Percentiles rank a stretch among this genome's conserved stretches.
Conservation (phyloP, 306 rosid species). For the Comarum palustre region DNA sequence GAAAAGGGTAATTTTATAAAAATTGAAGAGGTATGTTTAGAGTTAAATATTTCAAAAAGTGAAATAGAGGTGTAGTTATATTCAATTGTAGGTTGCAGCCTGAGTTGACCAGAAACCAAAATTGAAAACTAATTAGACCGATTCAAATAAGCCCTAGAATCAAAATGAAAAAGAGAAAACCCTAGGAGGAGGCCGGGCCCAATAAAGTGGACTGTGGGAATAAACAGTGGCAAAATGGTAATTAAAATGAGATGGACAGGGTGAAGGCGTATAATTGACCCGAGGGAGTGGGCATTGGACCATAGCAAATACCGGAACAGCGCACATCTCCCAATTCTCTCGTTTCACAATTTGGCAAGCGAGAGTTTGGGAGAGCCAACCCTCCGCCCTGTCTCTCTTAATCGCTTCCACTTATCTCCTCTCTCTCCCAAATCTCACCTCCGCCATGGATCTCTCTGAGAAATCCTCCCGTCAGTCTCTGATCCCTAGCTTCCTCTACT, state of each 20-base stretch:
- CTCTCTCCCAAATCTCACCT: not conserved
- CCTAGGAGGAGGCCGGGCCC: not conserved
- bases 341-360: conserved; percentile 21
- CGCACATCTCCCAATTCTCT: not conserved
- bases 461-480: conserved; percentile 46
- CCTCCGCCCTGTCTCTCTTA: conserved; percentile 11
- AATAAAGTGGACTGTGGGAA: not conserved
- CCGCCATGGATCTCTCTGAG: conserved; percentile 54
- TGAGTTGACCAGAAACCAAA: not conserved
- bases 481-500: conserved; percentile 70
- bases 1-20: no score
- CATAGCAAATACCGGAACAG: conserved; percentile 13
- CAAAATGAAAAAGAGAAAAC: not conserved
- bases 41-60: no score
- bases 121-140: not conserved
- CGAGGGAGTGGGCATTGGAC: conserved; percentile 21
- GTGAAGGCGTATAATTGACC: conserved; percentile 13
- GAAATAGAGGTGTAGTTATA: no score
- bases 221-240: conserved; percentile 14
- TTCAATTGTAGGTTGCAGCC: not conserved
- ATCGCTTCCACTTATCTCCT: conserved; percentile 28
- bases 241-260: not conserved
- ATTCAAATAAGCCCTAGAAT: not conserved
- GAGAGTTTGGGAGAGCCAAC: conserved; percentile 32
- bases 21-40: no score